Conservation (phyloP, 2,329 filamentous ascomycete species). For the Diaporthe humulicola region DNA sequence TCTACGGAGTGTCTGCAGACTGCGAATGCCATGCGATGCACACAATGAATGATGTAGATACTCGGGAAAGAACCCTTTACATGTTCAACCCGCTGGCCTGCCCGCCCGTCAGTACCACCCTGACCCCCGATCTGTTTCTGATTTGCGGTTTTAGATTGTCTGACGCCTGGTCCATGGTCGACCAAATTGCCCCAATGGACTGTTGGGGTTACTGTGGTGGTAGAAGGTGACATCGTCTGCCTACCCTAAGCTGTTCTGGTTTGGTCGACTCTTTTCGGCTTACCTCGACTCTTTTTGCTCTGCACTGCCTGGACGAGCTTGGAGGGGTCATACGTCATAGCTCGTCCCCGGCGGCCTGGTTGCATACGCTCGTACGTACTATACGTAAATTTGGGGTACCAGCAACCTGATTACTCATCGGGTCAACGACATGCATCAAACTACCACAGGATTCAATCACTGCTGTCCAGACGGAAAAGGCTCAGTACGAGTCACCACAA, state of each 20-base stretch:
- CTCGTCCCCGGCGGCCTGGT: not conserved
- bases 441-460: not conserved
- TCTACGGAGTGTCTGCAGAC: not conserved
- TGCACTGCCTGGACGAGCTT: not conserved
- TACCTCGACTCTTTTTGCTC: not conserved
- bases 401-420: constrained; percentile 6
- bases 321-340: constrained; percentile 19
- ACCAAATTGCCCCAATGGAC: not conserved
- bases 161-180: not conserved
- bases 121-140: not conserved
- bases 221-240: constrained; percentile 5
- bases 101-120: not conserved
- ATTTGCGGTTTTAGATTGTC: not conserved
- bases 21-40: not conserved
- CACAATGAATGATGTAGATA: not conserved
- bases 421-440: not conserved
- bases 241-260: not conserved
- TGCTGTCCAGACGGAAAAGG: not conserved
- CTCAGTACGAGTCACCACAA: too few species aligned
- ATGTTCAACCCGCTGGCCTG: not conserved
- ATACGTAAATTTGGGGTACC: not conserved
- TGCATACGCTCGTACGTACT: not conserved
- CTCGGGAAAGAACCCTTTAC: not conserved
- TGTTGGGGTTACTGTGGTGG: not conserved
- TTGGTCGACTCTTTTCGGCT: not conserved